Evolutionary conservation across 2,329 filamentous ascomycete genomes (phyloP), one percentile per base, ranked within the genome.

Genomic region (Verticillium tricorpus): DNA sequence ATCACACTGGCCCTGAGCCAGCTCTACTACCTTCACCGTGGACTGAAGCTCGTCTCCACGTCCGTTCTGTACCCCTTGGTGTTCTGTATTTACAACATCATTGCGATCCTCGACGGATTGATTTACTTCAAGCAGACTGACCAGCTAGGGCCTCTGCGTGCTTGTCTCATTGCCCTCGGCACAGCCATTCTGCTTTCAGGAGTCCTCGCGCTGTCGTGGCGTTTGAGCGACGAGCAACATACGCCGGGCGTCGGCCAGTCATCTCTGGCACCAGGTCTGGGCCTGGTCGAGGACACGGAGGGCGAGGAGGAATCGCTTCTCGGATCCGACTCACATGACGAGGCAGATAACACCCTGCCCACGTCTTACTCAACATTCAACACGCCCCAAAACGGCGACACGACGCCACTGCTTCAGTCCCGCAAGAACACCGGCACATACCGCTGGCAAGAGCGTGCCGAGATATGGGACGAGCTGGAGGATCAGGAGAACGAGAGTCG

Each of bases 1-100:
- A 82, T 97, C 63, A 82, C 83, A 3, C 82, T 98, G 64, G 94
- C 95, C 5, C 83, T 99, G 55, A 90, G 88, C 55, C 95, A 99
- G 76, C 85, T 99, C 6, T 99, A 97, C 77, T 98, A 96, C 75
- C 86, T 99, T 64, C 95, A 99, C 73, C 87, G 92, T 54, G 95
- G 95, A 60, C 83, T 99, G 65, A 97, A 97, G 76, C 84, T 99
- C 59, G 93, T 96, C 74, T 97, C 93, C 60, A 98, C 95, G 25
- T 97, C 92, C 70, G 90, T 98, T 64, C 83, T 99, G 67, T 99
- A 99, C 76, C 95, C 95, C 5, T 89, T 98, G 69, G 93, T 98
- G 45, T 99, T 99, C 77, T 99, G 95, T 82, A 87, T 98, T 66
- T 99, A 98, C 83, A 99, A 99, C 81, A 97, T 99, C 71, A 93